Percentiles rank a stretch among this genome's conserved stretches.
phyloP scores from a whole-genome alignment of 2,329 filamentous ascomycete genomes.

The Cryphonectria parasitica region DNA sequence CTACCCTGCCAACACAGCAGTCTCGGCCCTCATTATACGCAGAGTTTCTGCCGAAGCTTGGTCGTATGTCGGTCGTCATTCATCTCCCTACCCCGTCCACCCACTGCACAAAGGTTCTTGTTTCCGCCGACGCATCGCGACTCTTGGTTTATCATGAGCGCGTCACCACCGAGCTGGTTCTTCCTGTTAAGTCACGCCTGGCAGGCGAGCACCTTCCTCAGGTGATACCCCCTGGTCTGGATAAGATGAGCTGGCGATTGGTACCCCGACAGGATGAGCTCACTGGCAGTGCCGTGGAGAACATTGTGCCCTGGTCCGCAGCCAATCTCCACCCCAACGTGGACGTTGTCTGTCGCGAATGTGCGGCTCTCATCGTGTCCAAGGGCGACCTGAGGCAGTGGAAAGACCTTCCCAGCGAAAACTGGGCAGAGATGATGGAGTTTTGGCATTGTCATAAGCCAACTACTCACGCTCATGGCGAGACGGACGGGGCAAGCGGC shows the following conservation, averaged over 20 bases:
- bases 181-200: slow-evolving; percentile 48
- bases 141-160: slow-evolving; percentile 55
- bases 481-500: slow-evolving; percentile 38
- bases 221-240: slow-evolving; percentile 44
- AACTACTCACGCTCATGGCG: slow-evolving; percentile 49
- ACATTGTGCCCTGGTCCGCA: slow-evolving; percentile 25
- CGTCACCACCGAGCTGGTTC: slow-evolving; percentile 38
- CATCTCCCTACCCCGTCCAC: slow-evolving; percentile 51
- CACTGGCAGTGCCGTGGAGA: slow-evolving; percentile 34
- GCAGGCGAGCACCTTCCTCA: slow-evolving; percentile 35
- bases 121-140: slow-evolving; percentile 50
- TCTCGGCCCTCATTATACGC: slow-evolving; percentile 54
- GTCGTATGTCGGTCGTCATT: slow-evolving; percentile 63
- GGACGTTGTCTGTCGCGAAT: slow-evolving; percentile 23
- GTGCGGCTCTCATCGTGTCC: slow-evolving; percentile 34
- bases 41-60: slow-evolving; percentile 67
- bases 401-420: slow-evolving; percentile 94
- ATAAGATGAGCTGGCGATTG: slow-evolving; percentile 29
- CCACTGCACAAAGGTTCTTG: slow-evolving; percentile 46
- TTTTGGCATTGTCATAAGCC: slow-evolving; percentile 99
- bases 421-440: slow-evolving; percentile 99
- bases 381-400: slow-evolving; percentile 51
- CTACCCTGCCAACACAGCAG: background rate
- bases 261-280: slow-evolving; percentile 26
- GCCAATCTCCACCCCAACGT: slow-evolving; percentile 15